A percentile compares a stretch with the other conserved stretches of the same genome.
These are phyloP conservation scores for Grosmannia penicillata DNA, from an alignment of 2,329 filamentous ascomycete species.

Conservation along the genomic window DNA sequence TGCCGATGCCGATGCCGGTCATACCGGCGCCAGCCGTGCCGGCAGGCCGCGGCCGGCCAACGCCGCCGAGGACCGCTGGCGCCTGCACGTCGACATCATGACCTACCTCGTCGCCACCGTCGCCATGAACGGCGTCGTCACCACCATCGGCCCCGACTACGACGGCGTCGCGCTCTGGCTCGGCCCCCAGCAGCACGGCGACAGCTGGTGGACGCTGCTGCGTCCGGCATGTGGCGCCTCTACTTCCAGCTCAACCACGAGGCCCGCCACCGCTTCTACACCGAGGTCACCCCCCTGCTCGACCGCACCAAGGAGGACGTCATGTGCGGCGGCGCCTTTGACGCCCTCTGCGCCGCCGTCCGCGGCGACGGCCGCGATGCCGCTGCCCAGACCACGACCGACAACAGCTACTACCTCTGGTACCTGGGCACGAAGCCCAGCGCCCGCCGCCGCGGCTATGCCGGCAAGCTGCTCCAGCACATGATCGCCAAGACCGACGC, in stretches of 20 bases:
- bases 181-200: constrained; percentile 58
- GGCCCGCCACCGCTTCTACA: constrained; percentile 59
- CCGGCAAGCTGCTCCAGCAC: constrained; percentile 53
- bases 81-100: constrained; percentile 62
- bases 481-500: constrained; percentile 54
- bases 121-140: constrained; percentile 58
- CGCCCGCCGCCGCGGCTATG: constrained; percentile 59
- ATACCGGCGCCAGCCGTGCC: not conserved
- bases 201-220: constrained; percentile 56
- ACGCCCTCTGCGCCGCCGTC: no score
- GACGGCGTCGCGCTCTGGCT: constrained; percentile 72
- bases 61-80: constrained; percentile 53
- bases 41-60: not conserved
- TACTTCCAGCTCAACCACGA: constrained; percentile 60
- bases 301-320: constrained; percentile 56
- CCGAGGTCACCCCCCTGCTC: constrained; percentile 61
- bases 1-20: not conserved
- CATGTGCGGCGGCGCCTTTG: constrained; percentile 54
- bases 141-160: constrained; percentile 59
- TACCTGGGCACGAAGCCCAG: constrained; percentile 65
- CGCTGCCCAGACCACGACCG: no score
- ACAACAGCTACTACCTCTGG: constrained; percentile 59
- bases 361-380: constrained; percentile 25
- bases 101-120: constrained; percentile 65
- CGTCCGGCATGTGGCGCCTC: constrained; percentile 64